Evolutionary conservation across 805 yeast species (phyloP), one percentile per base, ranked within the genome.

Genomic region (Zygosaccharomyces bisporus): DNA sequence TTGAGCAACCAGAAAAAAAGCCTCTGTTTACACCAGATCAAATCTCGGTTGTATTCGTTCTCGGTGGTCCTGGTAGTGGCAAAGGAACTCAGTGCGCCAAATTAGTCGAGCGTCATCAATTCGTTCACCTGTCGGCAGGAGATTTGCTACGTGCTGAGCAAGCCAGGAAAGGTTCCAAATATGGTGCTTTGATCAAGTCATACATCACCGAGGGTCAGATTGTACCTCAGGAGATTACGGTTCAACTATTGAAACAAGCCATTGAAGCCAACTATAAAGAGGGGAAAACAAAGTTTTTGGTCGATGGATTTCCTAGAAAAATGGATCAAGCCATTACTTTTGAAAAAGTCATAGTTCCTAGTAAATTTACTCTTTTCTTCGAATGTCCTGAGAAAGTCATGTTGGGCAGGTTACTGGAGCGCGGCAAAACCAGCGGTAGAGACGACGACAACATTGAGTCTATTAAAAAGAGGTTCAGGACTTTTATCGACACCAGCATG

Each of bases 51-150:
- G 75, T 90, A 20, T 91, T 87, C 64, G 96, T 91, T 14, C 77
- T 91, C 24, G 99, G 99, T 34, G 98, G 98, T 3, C 98, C 98
- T 4, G 98, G 98, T 16, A 86, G 95, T 21, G 98, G 99, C 34
- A 93, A 93, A 63, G 98, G 99, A 45, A 91, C 99, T 1, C 99
- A 91, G 68, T 87, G 97, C 71, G 83, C 82, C 24, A 86, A 80
- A 60, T 74, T 91, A 45, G 97, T 91, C 34, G 68, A 75, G 16
- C 86, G 89, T 56, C 84, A 78, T 62, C 80, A 82, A 13, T 93
- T 90, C 65, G 82, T 84, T 24, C 99, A 91, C 63, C 70, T 91
- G 34, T 81, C 95, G 30, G 99, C 99, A n/a, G 99, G 99, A 38
- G 99, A 91, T 64, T 76, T 93, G 55, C 74, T 91, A 54, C 79